These are phyloP conservation scores for Gomphus bonarii DNA, from an alignment of 1,284 basidiomycete genomes.

Conservation along the genomic window DNA sequence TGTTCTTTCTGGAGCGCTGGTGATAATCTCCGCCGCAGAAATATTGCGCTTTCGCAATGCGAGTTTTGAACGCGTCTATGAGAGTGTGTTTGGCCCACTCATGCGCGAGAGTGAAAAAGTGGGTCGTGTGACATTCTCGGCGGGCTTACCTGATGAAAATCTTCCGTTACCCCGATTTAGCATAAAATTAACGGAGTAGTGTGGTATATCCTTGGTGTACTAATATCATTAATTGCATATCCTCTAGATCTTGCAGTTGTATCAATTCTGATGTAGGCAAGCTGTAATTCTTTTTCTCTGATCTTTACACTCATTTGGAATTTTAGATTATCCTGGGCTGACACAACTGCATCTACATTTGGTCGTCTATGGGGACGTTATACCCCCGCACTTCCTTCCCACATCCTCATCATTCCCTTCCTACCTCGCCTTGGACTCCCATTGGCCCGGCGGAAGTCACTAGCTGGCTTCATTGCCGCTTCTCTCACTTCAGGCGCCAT, in stretches of 20 bases:
- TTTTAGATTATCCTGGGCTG: conserved; percentile 87
- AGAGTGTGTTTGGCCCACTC: conserved; percentile 71
- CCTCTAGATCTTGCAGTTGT: conserved; percentile 84
- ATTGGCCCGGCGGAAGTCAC: conserved; percentile 74
- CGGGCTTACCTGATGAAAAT: background rate
- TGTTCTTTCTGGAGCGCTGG: conserved; percentile 57
- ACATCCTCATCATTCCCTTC: conserved; percentile 37
- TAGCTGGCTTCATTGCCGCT: conserved; percentile 86
- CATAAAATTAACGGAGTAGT: conserved; percentile 79
- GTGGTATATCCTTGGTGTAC: conserved; percentile 92
- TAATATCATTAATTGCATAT: conserved; percentile 71
- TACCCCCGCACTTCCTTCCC: conserved; percentile 66
- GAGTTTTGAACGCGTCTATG: conserved; percentile 68
- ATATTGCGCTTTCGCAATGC: conserved; percentile 65
- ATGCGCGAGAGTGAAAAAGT: conserved; percentile 93
- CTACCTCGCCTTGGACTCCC: conserved; percentile 42
- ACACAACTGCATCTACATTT: conserved; percentile 90
- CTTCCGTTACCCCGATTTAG: conserved; percentile 23
- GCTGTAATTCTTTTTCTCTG: conserved; percentile 2
- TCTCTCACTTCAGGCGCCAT: conserved; percentile 67
- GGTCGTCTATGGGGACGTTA: conserved; percentile 76
- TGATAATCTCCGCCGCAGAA: conserved; percentile 69
- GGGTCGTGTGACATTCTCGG: conserved; percentile 15
- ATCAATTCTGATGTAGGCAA: conserved; percentile 74
- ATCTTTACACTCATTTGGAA: conserved; percentile 7